Percentiles rank a stretch among this genome's conserved stretches.
Evolutionary conservation across 257 asterid species (phyloP).

Genomic region (Leptodermis oblonga): DNA sequence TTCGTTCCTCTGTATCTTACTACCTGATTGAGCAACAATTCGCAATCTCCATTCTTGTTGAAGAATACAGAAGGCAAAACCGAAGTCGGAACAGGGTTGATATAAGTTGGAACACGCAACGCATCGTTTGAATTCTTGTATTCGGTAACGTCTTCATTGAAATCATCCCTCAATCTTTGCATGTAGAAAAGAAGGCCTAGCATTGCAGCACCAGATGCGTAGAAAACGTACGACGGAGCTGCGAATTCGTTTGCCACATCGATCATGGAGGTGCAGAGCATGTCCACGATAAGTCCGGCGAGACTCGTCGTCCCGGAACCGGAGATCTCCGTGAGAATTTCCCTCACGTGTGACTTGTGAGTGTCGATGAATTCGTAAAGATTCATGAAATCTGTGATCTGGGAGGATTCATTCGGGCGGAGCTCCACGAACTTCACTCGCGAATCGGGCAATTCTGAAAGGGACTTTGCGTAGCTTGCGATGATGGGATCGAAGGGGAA

Average conservation of each 20-base stretch:
- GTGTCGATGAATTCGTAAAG: slow-evolving; percentile 18
- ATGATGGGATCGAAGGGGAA: not conserved
- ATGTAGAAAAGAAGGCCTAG: slow-evolving; percentile 28
- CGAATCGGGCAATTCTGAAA: not conserved
- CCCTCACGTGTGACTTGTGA: slow-evolving; percentile 25
- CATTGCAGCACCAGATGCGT: slow-evolving; percentile 37
- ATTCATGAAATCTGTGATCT: not conserved
- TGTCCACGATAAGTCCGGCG: slow-evolving; percentile 43
- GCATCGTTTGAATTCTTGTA: slow-evolving; percentile 16
- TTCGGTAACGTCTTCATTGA: slow-evolving; percentile 6
- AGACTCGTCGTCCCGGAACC: slow-evolving; percentile 4
- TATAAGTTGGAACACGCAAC: not conserved
- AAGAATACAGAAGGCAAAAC: not conserved
- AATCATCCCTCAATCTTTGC: slow-evolving; percentile 24
- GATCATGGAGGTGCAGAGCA: slow-evolving; percentile 51
- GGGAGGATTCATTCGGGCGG: not conserved
- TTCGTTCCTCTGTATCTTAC: not conserved
- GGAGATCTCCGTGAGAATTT: slow-evolving; percentile 22
- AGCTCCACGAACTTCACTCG: slow-evolving; percentile 1
- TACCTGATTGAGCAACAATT: not conserved
- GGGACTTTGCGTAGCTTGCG: not conserved
- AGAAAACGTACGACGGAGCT: slow-evolving; percentile 47
- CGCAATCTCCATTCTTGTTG: not conserved
- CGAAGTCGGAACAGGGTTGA: not conserved
- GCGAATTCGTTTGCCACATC: slow-evolving; percentile 49